phyloP scores from a whole-genome alignment of 2,329 filamentous ascomycete species.

The Colletotrichum horii region DNA sequence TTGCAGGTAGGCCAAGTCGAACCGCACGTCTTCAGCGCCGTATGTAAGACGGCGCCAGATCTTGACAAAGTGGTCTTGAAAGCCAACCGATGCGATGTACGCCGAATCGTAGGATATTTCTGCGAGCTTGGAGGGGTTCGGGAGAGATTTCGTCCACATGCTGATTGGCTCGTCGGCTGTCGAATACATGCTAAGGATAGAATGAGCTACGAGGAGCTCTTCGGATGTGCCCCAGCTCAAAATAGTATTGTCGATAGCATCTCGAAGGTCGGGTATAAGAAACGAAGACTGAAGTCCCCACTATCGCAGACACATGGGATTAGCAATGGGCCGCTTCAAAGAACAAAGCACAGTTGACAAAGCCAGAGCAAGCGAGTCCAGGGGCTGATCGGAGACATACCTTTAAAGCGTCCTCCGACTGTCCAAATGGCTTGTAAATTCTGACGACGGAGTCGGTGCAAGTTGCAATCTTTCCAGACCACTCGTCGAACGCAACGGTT shows the following conservation, averaged over 20 bases:
- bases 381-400: conserved; percentile 47
- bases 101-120: conserved; percentile 85
- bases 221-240: conserved; percentile 89
- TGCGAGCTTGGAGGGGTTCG: conserved; percentile 76
- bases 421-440: conserved; percentile 78
- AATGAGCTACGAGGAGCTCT: conserved; percentile 82
- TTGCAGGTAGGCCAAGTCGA: conserved; percentile 89
- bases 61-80: conserved; percentile 84
- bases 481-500: conserved; percentile 81
- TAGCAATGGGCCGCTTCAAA: neutral
- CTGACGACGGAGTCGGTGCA: conserved; percentile 71
- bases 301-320: conserved; percentile 37
- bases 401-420: conserved; percentile 75
- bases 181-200: conserved; percentile 71
- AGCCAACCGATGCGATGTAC: conserved; percentile 82
- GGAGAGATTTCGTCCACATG: conserved; percentile 77
- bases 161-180: conserved; percentile 54
- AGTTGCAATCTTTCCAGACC: conserved; percentile 83
- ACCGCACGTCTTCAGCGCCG: conserved; percentile 80
- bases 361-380: neutral
- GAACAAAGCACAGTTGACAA: neutral
- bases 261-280: conserved; percentile 36
- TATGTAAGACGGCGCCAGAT: conserved; percentile 90
- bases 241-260: conserved; percentile 40
- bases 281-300: conserved; percentile 71